Base-by-base conservation (phyloP, 2,329 filamentous ascomycete species). In the Albifimbria verrucaria region DNA sequence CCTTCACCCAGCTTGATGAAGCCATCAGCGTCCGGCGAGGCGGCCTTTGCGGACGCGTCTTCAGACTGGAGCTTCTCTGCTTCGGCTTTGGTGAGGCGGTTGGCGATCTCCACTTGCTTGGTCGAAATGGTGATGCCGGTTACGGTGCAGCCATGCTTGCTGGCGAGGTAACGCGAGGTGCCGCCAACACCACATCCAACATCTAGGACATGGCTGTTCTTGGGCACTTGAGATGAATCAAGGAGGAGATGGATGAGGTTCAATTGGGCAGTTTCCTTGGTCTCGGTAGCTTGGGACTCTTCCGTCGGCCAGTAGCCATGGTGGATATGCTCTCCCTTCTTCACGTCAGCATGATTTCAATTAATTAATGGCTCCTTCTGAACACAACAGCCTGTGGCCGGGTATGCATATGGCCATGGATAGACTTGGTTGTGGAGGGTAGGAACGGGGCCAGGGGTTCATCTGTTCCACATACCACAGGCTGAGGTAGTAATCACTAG, bases 291-390 rank as follows among this genome's bases (percentile, higher is more conserved):
- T 52, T 74, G 72, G 52, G 72, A 72, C 52, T 71, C 71, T 48
- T 64, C 62, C 3, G 74, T 73, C 22, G 77, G 73, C 72, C 82
- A 86, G 64, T 85, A 83, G 51, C 82, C 82, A 57, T 86, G 82
- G 62, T 85, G 82, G 62, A 85, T 85, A 60, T 85, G 82, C 62
- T 84, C 81, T 51, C 82, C 82, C 81, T 80, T 83, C 46, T 32
- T 54, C 28, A 45, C 36, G 41, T 43, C 6, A 18, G n/a, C n/a
- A n/a, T n/a, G n/a, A n/a, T n/a, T n/a, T n/a, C n/a, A n/a, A n/a
- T n/a, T n/a, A n/a, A n/a, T n/a, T n/a, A n/a, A n/a, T n/a, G n/a
- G n/a, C n/a, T n/a, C n/a, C n/a, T n/a, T n/a, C n/a, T n/a, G n/a
- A n/a, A n/a, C n/a, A n/a, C n/a, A n/a, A n/a, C n/a, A n/a, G n/a